A percentile compares a stretch with the other conserved stretches of the same genome.
These are phyloP conservation scores for Acorus gramineus DNA, from an alignment of 106 monocot genomes.

Conservation along the genomic window DNA sequence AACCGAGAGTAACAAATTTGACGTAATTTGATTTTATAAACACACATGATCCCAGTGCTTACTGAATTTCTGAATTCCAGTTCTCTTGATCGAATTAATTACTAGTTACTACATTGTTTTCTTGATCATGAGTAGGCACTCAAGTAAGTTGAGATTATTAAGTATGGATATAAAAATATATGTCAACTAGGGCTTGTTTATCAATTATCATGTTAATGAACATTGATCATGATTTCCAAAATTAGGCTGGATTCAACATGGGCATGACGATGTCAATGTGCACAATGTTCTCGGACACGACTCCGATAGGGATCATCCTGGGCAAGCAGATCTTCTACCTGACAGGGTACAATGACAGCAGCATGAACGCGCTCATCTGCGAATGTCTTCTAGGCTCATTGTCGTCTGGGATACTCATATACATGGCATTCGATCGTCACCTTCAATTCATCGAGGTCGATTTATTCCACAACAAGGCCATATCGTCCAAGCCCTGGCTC, in stretches of 20 bases:
- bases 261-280: slow-evolving; percentile 73
- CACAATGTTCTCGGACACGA: slow-evolving; percentile 80
- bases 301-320: slow-evolving; percentile 63
- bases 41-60: too few relatives aligned
- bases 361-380: slow-evolving; percentile 56
- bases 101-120: too few relatives aligned
- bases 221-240: not conserved
- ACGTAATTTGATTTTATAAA: too few relatives aligned
- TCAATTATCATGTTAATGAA: too few relatives aligned
- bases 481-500: slow-evolving; percentile 28
- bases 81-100: too few relatives aligned
- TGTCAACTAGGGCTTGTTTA: too few relatives aligned
- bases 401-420: slow-evolving; percentile 72
- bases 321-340: slow-evolving; percentile 70
- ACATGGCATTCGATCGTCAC: slow-evolving; percentile 79
- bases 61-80: too few relatives aligned
- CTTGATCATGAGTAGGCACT: too few relatives aligned
- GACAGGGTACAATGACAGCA: slow-evolving; percentile 86
- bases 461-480: slow-evolving; percentile 80
- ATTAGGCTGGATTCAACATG: slow-evolving; percentile 80
- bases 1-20: too few relatives aligned
- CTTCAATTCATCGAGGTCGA: slow-evolving; percentile 74
- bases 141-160: too few relatives aligned
- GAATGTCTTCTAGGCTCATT: slow-evolving; percentile 83
- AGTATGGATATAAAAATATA: too few relatives aligned